These are phyloP conservation scores for Rhizopogon vesiculosus DNA, from an alignment of 768 basidiomycete species.

Conservation along the genomic window DNA sequence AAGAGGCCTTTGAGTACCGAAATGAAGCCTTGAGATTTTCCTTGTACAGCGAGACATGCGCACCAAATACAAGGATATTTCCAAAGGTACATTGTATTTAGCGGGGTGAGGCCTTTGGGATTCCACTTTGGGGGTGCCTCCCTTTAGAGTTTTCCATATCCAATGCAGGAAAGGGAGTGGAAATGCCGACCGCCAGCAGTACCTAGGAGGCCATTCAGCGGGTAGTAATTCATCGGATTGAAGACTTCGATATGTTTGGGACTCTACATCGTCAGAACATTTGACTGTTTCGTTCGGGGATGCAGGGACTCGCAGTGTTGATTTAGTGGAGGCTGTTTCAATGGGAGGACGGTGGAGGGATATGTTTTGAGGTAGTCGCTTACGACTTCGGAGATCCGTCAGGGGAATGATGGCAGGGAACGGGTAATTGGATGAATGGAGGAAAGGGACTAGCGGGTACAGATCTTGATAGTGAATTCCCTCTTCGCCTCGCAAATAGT, in stretches of 20 bases:
- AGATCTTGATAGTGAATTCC: conserved; percentile 38
- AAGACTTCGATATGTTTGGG: background rate
- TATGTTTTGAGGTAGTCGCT: no score
- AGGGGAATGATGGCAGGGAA: conserved; percentile 46
- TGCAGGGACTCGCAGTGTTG: background rate
- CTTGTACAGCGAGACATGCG: conserved; percentile 10
- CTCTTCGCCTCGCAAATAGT: conserved; percentile 59
- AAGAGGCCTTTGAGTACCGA: conserved; percentile 48
- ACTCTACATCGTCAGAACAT: background rate
- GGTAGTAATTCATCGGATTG: background rate
- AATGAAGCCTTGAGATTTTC: background rate
- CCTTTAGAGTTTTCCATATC: background rate
- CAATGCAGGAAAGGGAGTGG: background rate
- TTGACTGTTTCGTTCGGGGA: background rate
- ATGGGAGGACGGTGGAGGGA: no score
- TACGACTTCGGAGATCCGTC: background rate
- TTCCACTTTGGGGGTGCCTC: background rate
- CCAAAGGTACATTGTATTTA: conserved; percentile 56
- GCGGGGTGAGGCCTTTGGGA: no score
- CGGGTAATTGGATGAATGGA: conserved; percentile 51
- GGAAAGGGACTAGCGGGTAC: conserved; percentile 65
- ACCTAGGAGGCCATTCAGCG: background rate
- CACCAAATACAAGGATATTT: conserved; percentile 65
- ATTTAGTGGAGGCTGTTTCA: background rate
- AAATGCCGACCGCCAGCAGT: background rate